phyloP scores from a whole-genome alignment of 148 eudicot genomes.

The Rheum nobile region DNA sequence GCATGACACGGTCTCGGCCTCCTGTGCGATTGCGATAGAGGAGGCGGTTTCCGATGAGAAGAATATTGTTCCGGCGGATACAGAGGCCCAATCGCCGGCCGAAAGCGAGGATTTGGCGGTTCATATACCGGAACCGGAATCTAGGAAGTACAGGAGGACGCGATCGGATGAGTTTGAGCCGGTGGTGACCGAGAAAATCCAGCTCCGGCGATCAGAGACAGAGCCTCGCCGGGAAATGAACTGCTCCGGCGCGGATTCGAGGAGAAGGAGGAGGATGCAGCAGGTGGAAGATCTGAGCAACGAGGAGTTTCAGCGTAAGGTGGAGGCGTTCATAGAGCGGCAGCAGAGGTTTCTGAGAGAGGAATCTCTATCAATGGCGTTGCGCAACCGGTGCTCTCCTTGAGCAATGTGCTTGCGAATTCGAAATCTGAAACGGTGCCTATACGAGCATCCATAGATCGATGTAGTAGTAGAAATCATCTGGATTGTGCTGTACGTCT shows the following conservation, averaged over 20 bases:
- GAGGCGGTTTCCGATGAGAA: background rate
- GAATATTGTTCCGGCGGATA: background rate
- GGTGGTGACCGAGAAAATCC: background rate
- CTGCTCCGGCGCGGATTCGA: background rate
- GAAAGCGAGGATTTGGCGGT: background rate
- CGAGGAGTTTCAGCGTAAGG: conserved; percentile 51
- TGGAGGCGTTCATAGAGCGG: conserved; percentile 50
- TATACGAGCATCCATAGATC: background rate
- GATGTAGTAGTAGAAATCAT: background rate
- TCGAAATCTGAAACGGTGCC: background rate
- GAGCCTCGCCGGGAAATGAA: conserved; percentile 18
- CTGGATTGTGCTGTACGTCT: background rate
- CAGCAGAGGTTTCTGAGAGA: conserved; percentile 31
- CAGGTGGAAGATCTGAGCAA: conserved; percentile 45
- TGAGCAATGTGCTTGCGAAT: background rate
- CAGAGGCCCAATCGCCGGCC: background rate
- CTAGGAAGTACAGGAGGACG: conserved; percentile 5
- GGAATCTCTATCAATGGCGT: conserved; percentile 8
- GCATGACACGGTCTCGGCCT: background rate
- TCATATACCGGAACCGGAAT: background rate
- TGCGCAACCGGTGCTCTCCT: background rate
- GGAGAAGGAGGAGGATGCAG: conserved; percentile 6
- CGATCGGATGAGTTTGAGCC: conserved; percentile 2
- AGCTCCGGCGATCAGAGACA: conserved; percentile 10
- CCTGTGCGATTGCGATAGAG: background rate